Percentiles rank a stretch among this genome's conserved stretches.
Evolutionary conservation across 768 basidiomycete species (phyloP).

Genomic region (Tylopilus felleus): DNA sequence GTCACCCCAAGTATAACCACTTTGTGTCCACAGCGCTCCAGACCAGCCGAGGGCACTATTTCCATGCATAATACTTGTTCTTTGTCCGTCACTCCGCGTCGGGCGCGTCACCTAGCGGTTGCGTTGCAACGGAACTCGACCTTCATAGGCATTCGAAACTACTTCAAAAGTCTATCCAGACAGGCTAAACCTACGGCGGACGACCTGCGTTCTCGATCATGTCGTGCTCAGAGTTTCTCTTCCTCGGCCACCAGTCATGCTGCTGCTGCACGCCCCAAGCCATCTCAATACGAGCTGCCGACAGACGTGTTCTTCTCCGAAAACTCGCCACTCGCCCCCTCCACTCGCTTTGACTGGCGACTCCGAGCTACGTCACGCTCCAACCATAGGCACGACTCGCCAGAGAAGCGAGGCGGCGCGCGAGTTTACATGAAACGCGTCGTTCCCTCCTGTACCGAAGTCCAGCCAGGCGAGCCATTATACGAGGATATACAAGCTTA

Average conservation of each 20-base stretch:
- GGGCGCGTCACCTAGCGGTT: constrained; percentile 6
- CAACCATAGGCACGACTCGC: constrained; percentile 12
- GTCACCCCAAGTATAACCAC: not conserved
- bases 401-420: constrained; percentile 7
- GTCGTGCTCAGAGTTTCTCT: constrained; percentile 12
- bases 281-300: constrained; percentile 21
- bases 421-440: constrained; percentile 37
- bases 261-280: constrained; percentile 11
- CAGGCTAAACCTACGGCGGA: not conserved
- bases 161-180: constrained; percentile 23
- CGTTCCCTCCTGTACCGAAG: constrained; percentile 32
- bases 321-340: constrained; percentile 25
- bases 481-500: constrained; percentile 54
- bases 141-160: constrained; percentile 32
- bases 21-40: not conserved
- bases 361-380: constrained; percentile 48
- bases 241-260: constrained; percentile 7
- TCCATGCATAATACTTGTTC: constrained; percentile 17
- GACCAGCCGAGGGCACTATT: not conserved
- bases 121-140: constrained; percentile 14
- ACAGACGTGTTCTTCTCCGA: constrained; percentile 30
- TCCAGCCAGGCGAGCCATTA: constrained; percentile 39
- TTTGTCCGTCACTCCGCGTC: not conserved
- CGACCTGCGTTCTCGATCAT: not conserved
- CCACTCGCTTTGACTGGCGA: constrained; percentile 59